Evolutionary conservation across 768 basidiomycete genomes (phyloP).

Genomic region (Boletus speciosus): DNA sequence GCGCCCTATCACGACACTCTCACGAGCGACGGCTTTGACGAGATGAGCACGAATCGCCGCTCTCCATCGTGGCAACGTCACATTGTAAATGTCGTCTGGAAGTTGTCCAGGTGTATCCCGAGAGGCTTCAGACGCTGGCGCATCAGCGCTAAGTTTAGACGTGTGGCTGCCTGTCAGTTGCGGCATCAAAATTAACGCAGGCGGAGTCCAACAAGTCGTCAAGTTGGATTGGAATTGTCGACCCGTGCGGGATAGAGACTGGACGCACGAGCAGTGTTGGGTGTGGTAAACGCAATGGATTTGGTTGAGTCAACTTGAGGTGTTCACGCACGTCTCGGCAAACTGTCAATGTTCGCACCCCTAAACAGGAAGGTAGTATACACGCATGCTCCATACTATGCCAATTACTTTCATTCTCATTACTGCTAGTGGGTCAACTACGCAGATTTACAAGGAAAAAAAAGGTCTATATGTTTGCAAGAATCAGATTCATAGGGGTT

Average conservation of each 20-base stretch:
- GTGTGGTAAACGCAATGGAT: not conserved
- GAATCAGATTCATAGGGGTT: too few species aligned
- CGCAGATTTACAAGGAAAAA: too few species aligned
- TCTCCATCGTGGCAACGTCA: slow-evolving; percentile 63
- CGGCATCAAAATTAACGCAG: not conserved
- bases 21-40: slow-evolving; percentile 50
- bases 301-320: too few species aligned
- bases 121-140: not conserved
- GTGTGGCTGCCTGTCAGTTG: not conserved
- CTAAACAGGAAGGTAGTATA: too few species aligned
- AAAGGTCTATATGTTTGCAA: too few species aligned
- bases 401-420: too few species aligned
- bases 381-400: too few species aligned
- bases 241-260: not conserved
- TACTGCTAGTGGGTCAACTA: too few species aligned
- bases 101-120: slow-evolving; percentile 14
- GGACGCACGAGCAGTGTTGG: not conserved
- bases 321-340: too few species aligned
- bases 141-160: not conserved
- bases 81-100: slow-evolving; percentile 57
- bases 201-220: not conserved
- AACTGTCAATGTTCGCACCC: too few species aligned
- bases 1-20: slow-evolving; percentile 57
- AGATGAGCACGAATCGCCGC: slow-evolving; percentile 54
- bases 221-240: not conserved